A percentile compares a stretch with the other conserved stretches of the same genome.
These are phyloP conservation scores for Leishmania mexicana DNA, from an alignment of 208 protist species.

Conservation along the genomic window DNA sequence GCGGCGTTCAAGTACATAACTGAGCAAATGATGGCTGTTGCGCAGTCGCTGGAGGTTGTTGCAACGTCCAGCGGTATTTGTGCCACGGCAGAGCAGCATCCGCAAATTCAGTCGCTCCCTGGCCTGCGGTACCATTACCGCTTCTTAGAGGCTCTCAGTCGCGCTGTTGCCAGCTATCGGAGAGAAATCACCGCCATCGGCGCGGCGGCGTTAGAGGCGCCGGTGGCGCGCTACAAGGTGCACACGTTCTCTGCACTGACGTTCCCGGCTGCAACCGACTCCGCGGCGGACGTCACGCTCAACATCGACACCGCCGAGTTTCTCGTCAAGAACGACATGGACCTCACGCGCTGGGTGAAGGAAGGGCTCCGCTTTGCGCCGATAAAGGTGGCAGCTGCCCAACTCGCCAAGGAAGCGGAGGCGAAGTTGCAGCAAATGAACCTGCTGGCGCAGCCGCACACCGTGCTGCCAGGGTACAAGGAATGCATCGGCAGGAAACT, in stretches of 20 bases:
- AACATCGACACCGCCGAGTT: constrained; percentile 59
- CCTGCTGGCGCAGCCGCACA: constrained; percentile 11
- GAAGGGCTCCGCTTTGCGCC: constrained; percentile 55
- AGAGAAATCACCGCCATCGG: neutral
- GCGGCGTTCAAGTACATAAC: constrained; percentile 3
- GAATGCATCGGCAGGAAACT: constrained; percentile 13
- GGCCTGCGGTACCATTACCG: neutral
- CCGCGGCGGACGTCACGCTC: constrained; percentile 31
- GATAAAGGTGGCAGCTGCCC: constrained; percentile 26
- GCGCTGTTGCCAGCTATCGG: neutral
- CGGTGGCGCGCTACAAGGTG: constrained; percentile 22
- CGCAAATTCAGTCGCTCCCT: neutral
- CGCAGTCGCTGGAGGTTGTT: neutral
- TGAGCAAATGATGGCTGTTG: neutral
- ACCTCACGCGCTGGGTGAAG: constrained; percentile 61
- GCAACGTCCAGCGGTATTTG: neutral
- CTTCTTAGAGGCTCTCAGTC: constrained; percentile 24
- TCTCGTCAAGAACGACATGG: constrained; percentile 63
- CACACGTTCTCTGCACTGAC: constrained; percentile 58
- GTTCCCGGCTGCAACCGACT: constrained; percentile 37
- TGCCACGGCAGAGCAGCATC: neutral
- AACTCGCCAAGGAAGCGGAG: constrained; percentile 7
- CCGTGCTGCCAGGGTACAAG: constrained; percentile 15
- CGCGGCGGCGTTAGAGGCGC: neutral
- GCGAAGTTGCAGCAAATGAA: neutral